A percentile compares a stretch with the other conserved stretches of the same genome.
These are phyloP conservation scores for Thielaviopsis musarum DNA, from an alignment of 2,329 filamentous ascomycete genomes.

Conservation along the genomic window DNA sequence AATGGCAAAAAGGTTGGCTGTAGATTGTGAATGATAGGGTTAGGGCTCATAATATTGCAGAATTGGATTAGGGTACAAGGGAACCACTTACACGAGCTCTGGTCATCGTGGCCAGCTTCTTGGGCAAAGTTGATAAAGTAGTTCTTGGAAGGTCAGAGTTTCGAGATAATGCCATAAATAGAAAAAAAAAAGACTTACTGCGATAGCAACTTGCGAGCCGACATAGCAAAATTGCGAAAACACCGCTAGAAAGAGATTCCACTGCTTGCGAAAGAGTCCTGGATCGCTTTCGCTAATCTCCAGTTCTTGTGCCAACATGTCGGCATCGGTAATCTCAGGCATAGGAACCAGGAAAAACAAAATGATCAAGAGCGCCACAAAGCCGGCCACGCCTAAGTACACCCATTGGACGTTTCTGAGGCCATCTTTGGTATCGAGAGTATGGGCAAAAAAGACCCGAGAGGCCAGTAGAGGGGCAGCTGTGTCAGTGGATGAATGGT, in stretches of 20 bases:
- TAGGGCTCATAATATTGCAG: not conserved
- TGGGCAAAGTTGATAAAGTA: conserved; percentile 37
- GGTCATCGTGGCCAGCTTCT: conserved; percentile 17
- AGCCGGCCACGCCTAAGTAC: conserved; percentile 44
- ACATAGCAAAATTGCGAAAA: conserved; percentile 48
- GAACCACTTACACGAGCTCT: conserved; percentile 10
- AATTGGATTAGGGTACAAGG: not conserved
- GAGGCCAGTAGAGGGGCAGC: conserved; percentile 40
- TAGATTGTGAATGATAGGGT: not conserved
- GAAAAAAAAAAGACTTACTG: conserved; percentile 13
- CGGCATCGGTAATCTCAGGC: conserved; percentile 40
- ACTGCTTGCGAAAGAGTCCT: conserved; percentile 39
- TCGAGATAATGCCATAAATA: too few species aligned
- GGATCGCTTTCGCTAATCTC: conserved; percentile 25
- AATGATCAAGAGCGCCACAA: conserved; percentile 37
- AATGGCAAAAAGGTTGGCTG: conserved; percentile 36
- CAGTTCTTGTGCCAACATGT: conserved; percentile 39
- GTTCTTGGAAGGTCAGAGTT: conserved; percentile 11
- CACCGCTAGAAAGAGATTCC: conserved; percentile 42
- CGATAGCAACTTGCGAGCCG: conserved; percentile 38
- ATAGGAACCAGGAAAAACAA: conserved; percentile 39
- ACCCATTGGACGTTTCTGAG: conserved; percentile 46
- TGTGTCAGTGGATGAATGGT: conserved; percentile 19
- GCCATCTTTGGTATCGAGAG: conserved; percentile 28
- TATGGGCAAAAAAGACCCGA: conserved; percentile 44